Percentiles rank a stretch among this genome's conserved stretches.
phyloP scores from a whole-genome alignment of 2,329 filamentous ascomycete species.

The Cladophialophora chaetospira region DNA sequence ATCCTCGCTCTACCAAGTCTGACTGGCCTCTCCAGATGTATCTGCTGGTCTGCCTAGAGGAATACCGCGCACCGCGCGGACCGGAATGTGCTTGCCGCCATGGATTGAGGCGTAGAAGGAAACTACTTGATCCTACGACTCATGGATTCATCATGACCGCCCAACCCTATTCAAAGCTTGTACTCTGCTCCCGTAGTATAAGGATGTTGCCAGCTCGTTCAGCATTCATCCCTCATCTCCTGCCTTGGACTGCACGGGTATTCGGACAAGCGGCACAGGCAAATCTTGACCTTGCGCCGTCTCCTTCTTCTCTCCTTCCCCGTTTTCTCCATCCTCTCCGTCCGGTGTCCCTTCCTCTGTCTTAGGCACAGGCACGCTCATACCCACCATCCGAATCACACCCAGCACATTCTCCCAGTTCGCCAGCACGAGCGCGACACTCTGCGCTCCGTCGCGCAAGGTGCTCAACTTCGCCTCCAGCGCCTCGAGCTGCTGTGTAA shows the following conservation, averaged over 20 bases:
- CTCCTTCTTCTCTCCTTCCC: background rate
- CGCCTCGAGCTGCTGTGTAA: constrained; percentile 65
- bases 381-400: constrained; percentile 65
- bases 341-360: background rate
- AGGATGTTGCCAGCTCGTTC: too few relatives aligned
- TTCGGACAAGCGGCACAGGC: constrained; percentile 32
- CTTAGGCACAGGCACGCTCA: constrained; percentile 45
- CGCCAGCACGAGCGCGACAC: constrained; percentile 65
- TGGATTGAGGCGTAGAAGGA: too few relatives aligned
- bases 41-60: too few relatives aligned
- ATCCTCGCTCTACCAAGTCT: too few relatives aligned
- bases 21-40: too few relatives aligned
- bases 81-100: too few relatives aligned
- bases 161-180: too few relatives aligned
- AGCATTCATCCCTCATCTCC: constrained; percentile 18
- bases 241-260: constrained; percentile 27
- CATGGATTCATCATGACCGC: too few relatives aligned
- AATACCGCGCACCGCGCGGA: too few relatives aligned
- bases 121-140: too few relatives aligned
- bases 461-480: constrained; percentile 63
- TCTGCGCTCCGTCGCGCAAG: constrained; percentile 64
- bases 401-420: constrained; percentile 68
- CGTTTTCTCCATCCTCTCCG: constrained; percentile 7
- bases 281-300: constrained; percentile 13
- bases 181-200: too few relatives aligned